Percentiles rank a stretch among this genome's conserved stretches.
These are phyloP conservation scores for Tubosaeta sp. DNA, from an alignment of 768 basidiomycete species.

Conservation along the genomic window DNA sequence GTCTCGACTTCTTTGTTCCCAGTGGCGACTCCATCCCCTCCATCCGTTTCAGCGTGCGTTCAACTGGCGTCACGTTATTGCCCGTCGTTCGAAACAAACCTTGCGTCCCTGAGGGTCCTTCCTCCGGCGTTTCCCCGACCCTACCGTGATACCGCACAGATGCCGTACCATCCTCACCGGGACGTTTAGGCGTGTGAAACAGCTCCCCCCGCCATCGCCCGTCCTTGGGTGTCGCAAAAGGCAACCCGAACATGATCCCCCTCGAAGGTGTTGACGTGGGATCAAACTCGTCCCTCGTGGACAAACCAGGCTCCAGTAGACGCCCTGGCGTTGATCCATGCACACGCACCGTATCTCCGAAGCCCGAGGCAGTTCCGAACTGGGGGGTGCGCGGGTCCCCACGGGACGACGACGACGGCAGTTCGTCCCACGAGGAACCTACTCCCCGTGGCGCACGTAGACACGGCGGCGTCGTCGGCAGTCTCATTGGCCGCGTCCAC, in stretches of 20 bases:
- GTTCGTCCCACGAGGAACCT: constrained; percentile 44
- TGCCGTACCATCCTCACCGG: constrained; percentile 15
- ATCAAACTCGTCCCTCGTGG: constrained; percentile 56
- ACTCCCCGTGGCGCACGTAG: constrained; percentile 26
- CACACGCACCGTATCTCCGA: constrained; percentile 36
- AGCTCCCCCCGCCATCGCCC: constrained; percentile 42
- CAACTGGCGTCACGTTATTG: constrained; percentile 54
- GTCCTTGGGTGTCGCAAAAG: constrained; percentile 64
- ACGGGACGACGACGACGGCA: constrained; percentile 39
- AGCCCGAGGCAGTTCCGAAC: constrained; percentile 26
- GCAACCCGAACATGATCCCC: constrained; percentile 56
- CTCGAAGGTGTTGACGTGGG: constrained; percentile 80
- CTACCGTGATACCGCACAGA: constrained; percentile 12
- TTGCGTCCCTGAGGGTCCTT: constrained; percentile 12
- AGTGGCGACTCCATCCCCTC: constrained; percentile 29
- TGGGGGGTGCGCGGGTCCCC: constrained; percentile 56
- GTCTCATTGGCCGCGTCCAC: constrained; percentile 38
- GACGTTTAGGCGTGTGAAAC: constrained; percentile 53
- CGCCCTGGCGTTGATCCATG: constrained; percentile 37
- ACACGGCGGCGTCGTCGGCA: constrained; percentile 50
- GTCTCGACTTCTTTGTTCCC: constrained; percentile 24
- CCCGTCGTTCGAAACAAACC: constrained; percentile 13
- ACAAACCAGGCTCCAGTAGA: constrained; percentile 27
- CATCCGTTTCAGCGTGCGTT: constrained; percentile 30
- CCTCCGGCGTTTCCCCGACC: constrained; percentile 20